Evolutionary conservation across 305 asterid species (phyloP).

Genomic region (Solanum hybrid): DNA sequence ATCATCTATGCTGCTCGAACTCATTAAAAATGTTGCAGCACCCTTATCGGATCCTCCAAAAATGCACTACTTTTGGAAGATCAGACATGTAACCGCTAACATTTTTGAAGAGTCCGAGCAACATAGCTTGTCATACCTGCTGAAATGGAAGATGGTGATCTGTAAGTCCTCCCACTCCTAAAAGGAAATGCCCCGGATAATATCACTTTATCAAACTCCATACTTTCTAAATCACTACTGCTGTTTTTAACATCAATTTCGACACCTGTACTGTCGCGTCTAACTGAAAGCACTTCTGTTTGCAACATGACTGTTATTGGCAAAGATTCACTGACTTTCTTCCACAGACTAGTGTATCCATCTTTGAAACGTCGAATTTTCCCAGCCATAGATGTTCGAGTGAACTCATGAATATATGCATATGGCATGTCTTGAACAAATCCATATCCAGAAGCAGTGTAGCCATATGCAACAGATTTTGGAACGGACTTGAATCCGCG

Average conservation of each 20-base stretch:
- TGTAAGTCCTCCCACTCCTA: slow-evolving; percentile 39
- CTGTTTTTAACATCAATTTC: slow-evolving; percentile 21
- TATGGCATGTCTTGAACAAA: slow-evolving; percentile 77
- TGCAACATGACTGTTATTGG: slow-evolving; percentile 46
- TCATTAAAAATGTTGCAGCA: background rate
- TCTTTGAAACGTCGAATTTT: slow-evolving; percentile 66
- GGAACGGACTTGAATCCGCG: slow-evolving; percentile 51
- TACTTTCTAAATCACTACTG: slow-evolving; percentile 16
- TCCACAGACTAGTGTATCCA: slow-evolving; percentile 71
- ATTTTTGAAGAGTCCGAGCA: background rate
- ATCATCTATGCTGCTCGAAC: background rate
- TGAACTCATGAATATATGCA: slow-evolving; percentile 70
- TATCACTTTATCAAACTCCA: slow-evolving; percentile 52
- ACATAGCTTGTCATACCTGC: slow-evolving; percentile 17
- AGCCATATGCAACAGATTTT: slow-evolving; percentile 65
- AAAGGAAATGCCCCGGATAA: slow-evolving; percentile 69
- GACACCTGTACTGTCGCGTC: slow-evolving; percentile 28
- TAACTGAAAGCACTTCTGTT: slow-evolving; percentile 43
- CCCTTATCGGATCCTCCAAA: background rate
- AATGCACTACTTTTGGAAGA: background rate
- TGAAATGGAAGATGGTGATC: slow-evolving; percentile 31
- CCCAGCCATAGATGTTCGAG: slow-evolving; percentile 75
- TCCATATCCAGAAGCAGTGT: slow-evolving; percentile 82
- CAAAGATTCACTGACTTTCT: slow-evolving; percentile 36
- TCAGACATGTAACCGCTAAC: background rate